A percentile compares a stretch with the other conserved stretches of the same genome.
phyloP scores from a whole-genome alignment of 1,284 basidiomycete genomes.

The Boletus semigastroideus region DNA sequence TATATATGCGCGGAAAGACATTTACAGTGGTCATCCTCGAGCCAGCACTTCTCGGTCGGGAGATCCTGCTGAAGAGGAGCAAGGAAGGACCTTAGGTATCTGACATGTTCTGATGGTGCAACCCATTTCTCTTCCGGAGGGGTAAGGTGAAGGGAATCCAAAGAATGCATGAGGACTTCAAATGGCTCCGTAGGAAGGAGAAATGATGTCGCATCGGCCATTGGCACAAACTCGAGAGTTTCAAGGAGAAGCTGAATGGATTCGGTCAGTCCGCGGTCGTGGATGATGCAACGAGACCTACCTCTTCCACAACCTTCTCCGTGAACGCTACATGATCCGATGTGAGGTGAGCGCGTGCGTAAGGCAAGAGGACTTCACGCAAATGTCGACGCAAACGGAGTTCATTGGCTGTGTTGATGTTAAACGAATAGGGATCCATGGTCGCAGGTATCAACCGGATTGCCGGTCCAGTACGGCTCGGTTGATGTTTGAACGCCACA shows the following conservation, averaged over 20 bases:
- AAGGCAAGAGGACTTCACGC: conserved; percentile 50
- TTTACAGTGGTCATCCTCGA: conserved; percentile 35
- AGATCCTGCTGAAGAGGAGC: conserved; percentile 22
- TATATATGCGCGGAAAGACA: conserved; percentile 13
- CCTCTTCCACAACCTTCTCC: conserved; percentile 47
- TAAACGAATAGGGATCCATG: conserved; percentile 22
- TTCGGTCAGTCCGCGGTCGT: conserved; percentile 5
- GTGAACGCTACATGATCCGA: conserved; percentile 57
- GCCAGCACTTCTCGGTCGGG: conserved; percentile 37
- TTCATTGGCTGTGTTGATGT: conserved; percentile 22
- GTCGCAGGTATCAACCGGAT: not conserved
- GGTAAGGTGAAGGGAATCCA: conserved; percentile 32
- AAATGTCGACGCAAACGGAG: conserved; percentile 47
- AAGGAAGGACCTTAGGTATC: conserved; percentile 39
- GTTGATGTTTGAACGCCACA: conserved; percentile 1
- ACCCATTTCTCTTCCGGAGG: conserved; percentile 47
- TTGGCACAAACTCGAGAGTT: conserved; percentile 43
- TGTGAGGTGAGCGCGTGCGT: conserved; percentile 53
- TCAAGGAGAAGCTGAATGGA: conserved; percentile 43
- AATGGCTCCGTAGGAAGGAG: conserved; percentile 51
- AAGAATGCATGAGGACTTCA: conserved; percentile 38
- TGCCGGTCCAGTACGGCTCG: not conserved
- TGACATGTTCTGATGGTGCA: conserved; percentile 37
- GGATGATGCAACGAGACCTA: conserved; percentile 24
- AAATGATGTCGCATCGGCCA: conserved; percentile 49